phyloP scores from a whole-genome alignment of 768 basidiomycete genomes.

The Russula emetica region DNA sequence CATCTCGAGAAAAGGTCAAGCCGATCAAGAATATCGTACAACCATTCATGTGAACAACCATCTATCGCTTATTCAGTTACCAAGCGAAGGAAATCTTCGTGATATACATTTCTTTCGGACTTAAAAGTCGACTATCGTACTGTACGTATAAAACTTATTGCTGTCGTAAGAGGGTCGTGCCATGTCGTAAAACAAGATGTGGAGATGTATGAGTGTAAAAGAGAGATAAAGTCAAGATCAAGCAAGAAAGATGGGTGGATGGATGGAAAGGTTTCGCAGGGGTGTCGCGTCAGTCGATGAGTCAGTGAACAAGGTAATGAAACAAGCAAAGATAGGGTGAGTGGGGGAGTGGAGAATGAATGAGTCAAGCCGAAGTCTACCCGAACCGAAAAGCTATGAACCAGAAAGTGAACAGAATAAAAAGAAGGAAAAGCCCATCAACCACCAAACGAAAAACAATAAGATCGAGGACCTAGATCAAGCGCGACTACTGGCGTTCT shows the following conservation, averaged over 20 bases:
- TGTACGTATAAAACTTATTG: slow-evolving; percentile 17
- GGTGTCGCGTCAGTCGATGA: neutral
- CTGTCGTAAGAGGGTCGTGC: slow-evolving; percentile 4
- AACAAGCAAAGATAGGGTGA: neutral
- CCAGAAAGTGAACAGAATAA: neutral
- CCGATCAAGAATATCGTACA: neutral
- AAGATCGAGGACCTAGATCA: neutral
- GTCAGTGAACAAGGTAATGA: neutral
- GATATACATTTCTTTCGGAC: slow-evolving; percentile 10
- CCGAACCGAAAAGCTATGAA: neutral
- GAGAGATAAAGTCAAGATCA: neutral
- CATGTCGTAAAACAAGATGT: slow-evolving; percentile 5
- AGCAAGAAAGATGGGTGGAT: neutral
- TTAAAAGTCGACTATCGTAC: neutral
- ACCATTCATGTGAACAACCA: neutral
- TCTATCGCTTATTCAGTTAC: neutral
- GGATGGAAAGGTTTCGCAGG: neutral
- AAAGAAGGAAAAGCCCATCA: neutral
- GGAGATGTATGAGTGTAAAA: neutral
- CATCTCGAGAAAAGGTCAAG: neutral
- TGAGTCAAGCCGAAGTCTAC: neutral
- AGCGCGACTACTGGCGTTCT: slow-evolving; percentile 1
- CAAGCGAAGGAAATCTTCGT: neutral
- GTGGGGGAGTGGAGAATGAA: too few species aligned
- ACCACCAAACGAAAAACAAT: neutral